Conservation (phyloP, 441 rosid genomes). For the Raphanus hybrid region DNA sequence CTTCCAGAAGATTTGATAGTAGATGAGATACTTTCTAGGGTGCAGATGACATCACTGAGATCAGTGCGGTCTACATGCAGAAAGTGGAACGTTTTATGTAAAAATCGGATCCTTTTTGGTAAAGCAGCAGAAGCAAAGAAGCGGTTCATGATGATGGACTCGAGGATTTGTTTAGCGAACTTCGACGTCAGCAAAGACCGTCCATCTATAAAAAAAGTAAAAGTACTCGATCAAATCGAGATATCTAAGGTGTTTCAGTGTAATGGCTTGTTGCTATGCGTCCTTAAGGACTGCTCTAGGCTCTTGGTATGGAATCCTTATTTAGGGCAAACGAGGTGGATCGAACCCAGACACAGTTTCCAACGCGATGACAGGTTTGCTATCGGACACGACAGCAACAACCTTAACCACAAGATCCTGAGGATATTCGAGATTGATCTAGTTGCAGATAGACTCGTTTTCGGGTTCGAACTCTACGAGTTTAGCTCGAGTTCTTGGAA, state of each 20-base stretch:
- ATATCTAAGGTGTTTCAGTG: background rate
- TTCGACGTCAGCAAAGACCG: background rate
- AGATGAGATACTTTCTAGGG: background rate
- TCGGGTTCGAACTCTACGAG: background rate
- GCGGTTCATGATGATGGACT: background rate
- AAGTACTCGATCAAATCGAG: background rate
- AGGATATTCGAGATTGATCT: background rate
- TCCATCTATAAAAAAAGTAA: background rate
- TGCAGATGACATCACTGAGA: background rate
- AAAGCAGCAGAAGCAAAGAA: background rate
- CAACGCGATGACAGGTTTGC: background rate
- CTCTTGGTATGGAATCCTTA: conserved; percentile 1
- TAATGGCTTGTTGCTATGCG: background rate
- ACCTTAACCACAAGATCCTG: background rate
- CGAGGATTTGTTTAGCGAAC: background rate
- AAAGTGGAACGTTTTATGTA: background rate
- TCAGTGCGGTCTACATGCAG: background rate
- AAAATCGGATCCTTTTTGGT: background rate
- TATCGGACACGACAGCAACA: background rate
- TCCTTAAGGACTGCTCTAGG: background rate
- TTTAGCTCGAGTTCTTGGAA: background rate
- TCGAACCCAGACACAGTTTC: background rate
- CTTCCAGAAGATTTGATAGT: background rate
- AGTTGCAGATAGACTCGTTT: background rate
- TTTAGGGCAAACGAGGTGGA: background rate